Evolutionary conservation across 495 filamentous ascomycete genomes (phyloP), one percentile per base, ranked within the genome.

Genomic region (Aspergillus coremiiformis): DNA sequence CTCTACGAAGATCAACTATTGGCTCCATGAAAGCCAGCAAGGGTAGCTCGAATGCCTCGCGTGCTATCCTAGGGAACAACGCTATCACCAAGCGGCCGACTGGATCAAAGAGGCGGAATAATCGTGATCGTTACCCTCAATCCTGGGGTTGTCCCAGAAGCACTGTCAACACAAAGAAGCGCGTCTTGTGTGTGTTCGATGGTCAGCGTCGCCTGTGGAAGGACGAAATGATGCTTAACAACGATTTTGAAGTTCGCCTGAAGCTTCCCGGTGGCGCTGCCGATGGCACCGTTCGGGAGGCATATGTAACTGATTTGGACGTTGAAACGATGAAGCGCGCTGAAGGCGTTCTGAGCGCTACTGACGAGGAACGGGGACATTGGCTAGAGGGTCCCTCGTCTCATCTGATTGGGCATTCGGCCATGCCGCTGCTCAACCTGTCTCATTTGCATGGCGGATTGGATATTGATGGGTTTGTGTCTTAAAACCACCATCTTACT

Each of bases 191-290:
- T 57, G 89, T 96, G 15, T 99, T 94, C 56, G 90, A 97, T 61
- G 94, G 94, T 2, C 80, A 78, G 11, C 80, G 91, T 47, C 82
- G 91, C 7, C 77, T 99, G 52, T 92, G 86, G 79, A 96, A 96
- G 73, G 94, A 99, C 66, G 94, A 97, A 74, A 96, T 97, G 93
- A 93, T 96, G 90, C 84, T 99, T 35, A 87, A 89, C 60, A 87
- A 86, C 21, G 89, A 96, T 58, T 93, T 90, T 58, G 94, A 99
- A 69, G 90, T 97, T 46, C 89, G 90, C 58, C 70, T 95, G 63
- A 82, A 78, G 67, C 81, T 95, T 17, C 78, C 76, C 23, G 80
- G 81, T 54, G 83, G 82, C 54, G 83, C 82, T 37, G 78, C 80
- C 5, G 73, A 79, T 51, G 77, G 76, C 45, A 76, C 73, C 17